Evolutionary conservation across 2,329 filamentous ascomycete species (phyloP), one percentile per base, ranked within the genome.

Genomic region (Graphium sp.): DNA sequence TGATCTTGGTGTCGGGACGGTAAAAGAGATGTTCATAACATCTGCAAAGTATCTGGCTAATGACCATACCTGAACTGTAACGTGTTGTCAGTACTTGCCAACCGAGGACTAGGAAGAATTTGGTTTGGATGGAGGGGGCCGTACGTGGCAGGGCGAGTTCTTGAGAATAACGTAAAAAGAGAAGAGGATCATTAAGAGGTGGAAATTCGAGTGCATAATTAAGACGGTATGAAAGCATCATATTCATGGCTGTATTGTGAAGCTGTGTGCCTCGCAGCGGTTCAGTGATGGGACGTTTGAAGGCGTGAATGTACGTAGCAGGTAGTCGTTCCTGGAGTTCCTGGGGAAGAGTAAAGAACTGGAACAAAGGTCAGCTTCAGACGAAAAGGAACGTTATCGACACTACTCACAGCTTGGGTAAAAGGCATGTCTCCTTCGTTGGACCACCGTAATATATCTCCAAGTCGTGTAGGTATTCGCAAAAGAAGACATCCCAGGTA

Each of bases 401-500:
- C 8, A n/a, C 9, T 23, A 49, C 63, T 47, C 48, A 74, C 71
- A 13, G 77, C 76, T 39, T 69, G 60, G 25, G 77, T 64, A 47
- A 77, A 95, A 0, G 77, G 64, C 16, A 95, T 60, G 31, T 77
- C 66, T 26, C 74, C 74, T 32, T 56, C 56, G 26, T 63, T 66
- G 11, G 68, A 69, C 73, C 80, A 92, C 24, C 58, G 55, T 30
- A 62, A 62, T 9, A 95, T 50, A 37, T 91, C 80, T 8, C 72
- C 75, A 6, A 87, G 55, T 14, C 74, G 71, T n/a, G 81, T 60
- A 1, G 85, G 83, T 32, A 89, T 58, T 32, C 77, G 71, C 39
- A 93, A 58, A 16, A 93, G 56, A 25, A 89, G 42, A 21, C 72
- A 72, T 2, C 72, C 85, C 19, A 94, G 50, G 52, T 94, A 94